Evolutionary conservation across 129 eudicot species (phyloP).

Genomic region (Smallanthus sonchifolius): DNA sequence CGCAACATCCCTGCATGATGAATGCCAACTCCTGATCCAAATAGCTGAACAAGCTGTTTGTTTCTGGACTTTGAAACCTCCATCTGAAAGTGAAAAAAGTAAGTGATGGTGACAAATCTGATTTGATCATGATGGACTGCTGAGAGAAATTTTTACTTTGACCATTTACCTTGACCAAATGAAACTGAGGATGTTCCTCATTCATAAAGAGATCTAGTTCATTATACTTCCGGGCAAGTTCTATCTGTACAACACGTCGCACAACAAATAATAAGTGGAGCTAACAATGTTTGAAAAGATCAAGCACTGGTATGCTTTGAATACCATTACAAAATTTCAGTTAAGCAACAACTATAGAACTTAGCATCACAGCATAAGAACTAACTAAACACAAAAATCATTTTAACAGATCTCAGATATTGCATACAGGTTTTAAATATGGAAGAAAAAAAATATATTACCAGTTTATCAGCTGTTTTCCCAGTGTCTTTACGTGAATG

Average conservation of each 20-base stretch:
- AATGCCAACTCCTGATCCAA: slow-evolving; percentile 82
- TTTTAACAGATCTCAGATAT: background rate
- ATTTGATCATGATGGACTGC: background rate
- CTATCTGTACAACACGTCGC: slow-evolving; percentile 50
- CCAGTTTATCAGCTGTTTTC: slow-evolving; percentile 92
- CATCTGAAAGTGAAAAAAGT: slow-evolving; percentile 48
- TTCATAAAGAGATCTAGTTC: slow-evolving; percentile 59
- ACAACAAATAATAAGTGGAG: background rate
- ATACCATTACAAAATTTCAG: slow-evolving; percentile 4
- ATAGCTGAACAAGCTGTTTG: slow-evolving; percentile 78
- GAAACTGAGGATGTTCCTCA: slow-evolving; percentile 86
- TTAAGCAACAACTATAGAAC: background rate
- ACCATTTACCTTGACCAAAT: slow-evolving; percentile 60
- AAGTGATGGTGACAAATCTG: slow-evolving; percentile 15
- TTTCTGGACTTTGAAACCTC: slow-evolving; percentile 92
- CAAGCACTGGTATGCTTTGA: background rate
- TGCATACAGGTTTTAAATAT: background rate
- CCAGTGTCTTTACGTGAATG: slow-evolving; percentile 99
- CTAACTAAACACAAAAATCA: background rate
- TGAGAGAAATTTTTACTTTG: background rate
- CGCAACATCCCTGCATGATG: slow-evolving; percentile 99
- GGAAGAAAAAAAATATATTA: slow-evolving; percentile 17
- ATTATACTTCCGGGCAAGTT: slow-evolving; percentile 60
- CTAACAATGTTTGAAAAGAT: background rate
- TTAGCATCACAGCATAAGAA: background rate